Conservation (phyloP, 1,139 yeast genomes). For the Suhomyces terraborum region DNA sequence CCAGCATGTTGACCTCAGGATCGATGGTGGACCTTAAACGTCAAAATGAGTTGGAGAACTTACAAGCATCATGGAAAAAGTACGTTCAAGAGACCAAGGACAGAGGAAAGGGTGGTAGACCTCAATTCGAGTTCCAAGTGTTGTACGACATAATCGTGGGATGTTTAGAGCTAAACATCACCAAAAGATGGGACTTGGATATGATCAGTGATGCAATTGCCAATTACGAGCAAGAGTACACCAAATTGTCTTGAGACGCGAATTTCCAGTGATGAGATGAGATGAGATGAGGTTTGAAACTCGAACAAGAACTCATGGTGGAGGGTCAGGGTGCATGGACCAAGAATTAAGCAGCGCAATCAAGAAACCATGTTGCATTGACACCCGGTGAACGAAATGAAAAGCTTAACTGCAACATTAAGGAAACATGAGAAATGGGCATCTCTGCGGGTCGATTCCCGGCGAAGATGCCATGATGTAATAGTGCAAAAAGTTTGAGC, state of each 20-base stretch:
- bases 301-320: too few relatives aligned
- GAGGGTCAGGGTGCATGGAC: too few relatives aligned
- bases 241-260: background rate
- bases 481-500: background rate
- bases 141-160: slow-evolving; percentile 52
- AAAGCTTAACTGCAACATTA: too few relatives aligned
- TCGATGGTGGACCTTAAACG: slow-evolving; percentile 29
- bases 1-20: slow-evolving; percentile 16
- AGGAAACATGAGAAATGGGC: too few relatives aligned
- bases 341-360: too few relatives aligned
- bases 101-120: slow-evolving; percentile 9
- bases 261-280: background rate
- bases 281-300: too few relatives aligned
- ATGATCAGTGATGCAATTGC: slow-evolving; percentile 27
- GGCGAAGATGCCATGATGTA: slow-evolving; percentile 1
- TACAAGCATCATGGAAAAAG: slow-evolving; percentile 28
- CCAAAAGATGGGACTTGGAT: slow-evolving; percentile 52
- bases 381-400: background rate
- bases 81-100: slow-evolving; percentile 11
- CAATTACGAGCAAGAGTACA: slow-evolving; percentile 1
- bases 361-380: background rate
- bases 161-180: slow-evolving; percentile 55
- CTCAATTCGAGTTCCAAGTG: slow-evolving; percentile 28
- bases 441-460: too few relatives aligned
- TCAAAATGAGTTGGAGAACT: slow-evolving; percentile 19